phyloP scores from a whole-genome alignment of 2,329 filamentous ascomycete species.

The Arthrobotrys conoides region DNA sequence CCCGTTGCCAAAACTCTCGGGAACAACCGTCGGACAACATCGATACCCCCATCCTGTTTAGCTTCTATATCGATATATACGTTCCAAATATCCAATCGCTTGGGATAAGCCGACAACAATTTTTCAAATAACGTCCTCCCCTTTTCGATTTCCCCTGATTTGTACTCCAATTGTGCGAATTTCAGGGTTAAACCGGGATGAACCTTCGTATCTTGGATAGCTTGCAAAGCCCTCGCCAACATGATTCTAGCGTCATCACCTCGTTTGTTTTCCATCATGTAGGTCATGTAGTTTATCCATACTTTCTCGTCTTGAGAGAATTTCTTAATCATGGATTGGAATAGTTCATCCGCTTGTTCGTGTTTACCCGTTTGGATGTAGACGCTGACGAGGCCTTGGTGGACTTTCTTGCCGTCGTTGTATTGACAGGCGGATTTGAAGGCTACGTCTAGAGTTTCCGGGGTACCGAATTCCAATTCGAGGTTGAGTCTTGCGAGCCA shows the following conservation, averaged over 20 bases:
- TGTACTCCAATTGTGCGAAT: conserved; percentile 93
- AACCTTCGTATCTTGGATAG: conserved; percentile 75
- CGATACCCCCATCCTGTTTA: conserved; percentile 70
- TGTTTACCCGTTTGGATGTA: conserved; percentile 92
- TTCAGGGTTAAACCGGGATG: conserved; percentile 83
- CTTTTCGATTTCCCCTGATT: conserved; percentile 87
- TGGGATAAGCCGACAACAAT: conserved; percentile 85
- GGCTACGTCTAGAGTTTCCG: conserved; percentile 84
- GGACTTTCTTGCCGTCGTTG: conserved; percentile 90
- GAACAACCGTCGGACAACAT: conserved; percentile 80
- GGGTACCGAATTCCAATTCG: conserved; percentile 88
- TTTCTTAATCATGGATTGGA: conserved; percentile 89
- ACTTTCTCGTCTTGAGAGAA: conserved; percentile 83
- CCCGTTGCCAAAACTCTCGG: conserved; percentile 80
- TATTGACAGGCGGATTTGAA: conserved; percentile 95
- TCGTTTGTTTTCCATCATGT: conserved; percentile 77
- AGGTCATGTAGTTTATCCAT: conserved; percentile 95
- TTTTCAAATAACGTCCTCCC: conserved; percentile 95
- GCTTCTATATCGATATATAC: conserved; percentile 89
- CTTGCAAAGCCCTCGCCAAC: conserved; percentile 85
- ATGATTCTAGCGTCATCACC: conserved; percentile 83
- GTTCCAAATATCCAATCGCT: conserved; percentile 93
- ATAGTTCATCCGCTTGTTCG: conserved; percentile 90
- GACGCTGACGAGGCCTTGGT: conserved; percentile 90
- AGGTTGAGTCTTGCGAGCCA: conserved; percentile 96